A percentile compares a stretch with the other conserved stretches of the same genome.
phyloP scores from a whole-genome alignment of 345 rosid genomes.

The Euphorbia pulcherrima region DNA sequence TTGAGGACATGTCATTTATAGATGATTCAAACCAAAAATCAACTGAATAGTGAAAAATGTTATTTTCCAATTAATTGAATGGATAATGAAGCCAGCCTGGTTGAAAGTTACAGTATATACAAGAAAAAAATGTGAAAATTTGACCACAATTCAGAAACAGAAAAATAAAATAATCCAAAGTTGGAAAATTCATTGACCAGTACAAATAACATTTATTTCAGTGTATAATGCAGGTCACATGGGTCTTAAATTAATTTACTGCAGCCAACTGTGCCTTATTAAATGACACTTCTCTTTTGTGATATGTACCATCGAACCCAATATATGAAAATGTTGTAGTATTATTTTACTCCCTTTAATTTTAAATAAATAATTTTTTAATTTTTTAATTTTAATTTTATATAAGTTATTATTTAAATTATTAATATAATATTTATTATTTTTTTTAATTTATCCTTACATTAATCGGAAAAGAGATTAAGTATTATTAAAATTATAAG shows the following conservation, averaged over 20 bases:
- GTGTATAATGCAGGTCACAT: slow-evolving; percentile 30
- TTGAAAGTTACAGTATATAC: slow-evolving; percentile 11
- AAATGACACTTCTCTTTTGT: slow-evolving; percentile 13
- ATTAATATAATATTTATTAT: too few relatives aligned
- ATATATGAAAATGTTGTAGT: too few relatives aligned
- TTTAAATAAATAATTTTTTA: too few relatives aligned
- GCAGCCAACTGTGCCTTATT: slow-evolving; percentile 22
- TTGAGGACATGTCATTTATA: not conserved
- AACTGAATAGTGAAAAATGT: not conserved
- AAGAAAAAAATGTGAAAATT: not conserved
- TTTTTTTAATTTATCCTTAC: too few relatives aligned
- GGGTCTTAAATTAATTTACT: slow-evolving; percentile 27
- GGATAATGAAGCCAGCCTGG: slow-evolving; percentile 32
- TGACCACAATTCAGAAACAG: slow-evolving; percentile 19
- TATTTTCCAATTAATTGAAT: slow-evolving; percentile 27
- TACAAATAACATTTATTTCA: slow-evolving; percentile 27
- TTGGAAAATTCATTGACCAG: not conserved
- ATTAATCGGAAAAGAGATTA: too few relatives aligned
- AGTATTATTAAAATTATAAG: too few relatives aligned
- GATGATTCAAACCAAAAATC: not conserved
- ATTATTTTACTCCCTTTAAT: too few relatives aligned
- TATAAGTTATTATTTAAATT: too few relatives aligned
- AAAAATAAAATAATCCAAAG: too few relatives aligned
- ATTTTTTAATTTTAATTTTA: too few relatives aligned
- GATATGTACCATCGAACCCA: not conserved